Base-by-base conservation (phyloP, 345 rosid species). In the Heritiera littoralis region DNA sequence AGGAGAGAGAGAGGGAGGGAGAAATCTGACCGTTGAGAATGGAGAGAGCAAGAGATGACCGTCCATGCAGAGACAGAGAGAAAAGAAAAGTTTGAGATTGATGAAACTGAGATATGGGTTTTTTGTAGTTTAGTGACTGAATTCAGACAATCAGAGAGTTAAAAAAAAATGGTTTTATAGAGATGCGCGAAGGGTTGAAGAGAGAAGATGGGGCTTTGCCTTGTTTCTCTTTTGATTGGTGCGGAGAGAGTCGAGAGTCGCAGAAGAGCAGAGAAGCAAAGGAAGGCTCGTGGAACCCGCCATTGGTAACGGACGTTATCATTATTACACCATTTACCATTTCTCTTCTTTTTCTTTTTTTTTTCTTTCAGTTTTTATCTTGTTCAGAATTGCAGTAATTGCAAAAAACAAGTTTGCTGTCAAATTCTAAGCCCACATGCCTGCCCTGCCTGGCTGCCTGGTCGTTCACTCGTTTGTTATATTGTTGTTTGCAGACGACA, bases 201-300 rank as follows among this genome's bases (percentile, higher is more conserved):
- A 35, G 38, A 35, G 38, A 35, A 35, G 38, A 35, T 28, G 20
- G 74, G 59, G 69, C 56, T 35, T 35, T 35, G 55, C 55, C 13
- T 14, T 51, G 6, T 0, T 51, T 14, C 18, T 5, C n/a, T 28
- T 75, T 43, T 51, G 8, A 1, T 43, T 56, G 9, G 66, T 18
- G 15, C n/a, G 23, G 28, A 28, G 32, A 38, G 61, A 4, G 30
- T 35, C 40, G 74, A 64, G 79, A 49, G 45, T 49, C 54, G 23
- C 60, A 35, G 38, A 35, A 63, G 65, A 51, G 66, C 2, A 38
- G 82, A 38, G 82, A 77, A 70, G 90, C 38, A 35, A 35, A 83
- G 58, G 88, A 83, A 84, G 72, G 69, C 83, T 86, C 66, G 72
- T 72, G 89, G 87, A 83, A 88, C 91, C 89, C 89, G 87, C 88